These are phyloP conservation scores for Talaromyces sp. DNA, from an alignment of 2,329 filamentous ascomycete genomes.

Conservation along the genomic window DNA sequence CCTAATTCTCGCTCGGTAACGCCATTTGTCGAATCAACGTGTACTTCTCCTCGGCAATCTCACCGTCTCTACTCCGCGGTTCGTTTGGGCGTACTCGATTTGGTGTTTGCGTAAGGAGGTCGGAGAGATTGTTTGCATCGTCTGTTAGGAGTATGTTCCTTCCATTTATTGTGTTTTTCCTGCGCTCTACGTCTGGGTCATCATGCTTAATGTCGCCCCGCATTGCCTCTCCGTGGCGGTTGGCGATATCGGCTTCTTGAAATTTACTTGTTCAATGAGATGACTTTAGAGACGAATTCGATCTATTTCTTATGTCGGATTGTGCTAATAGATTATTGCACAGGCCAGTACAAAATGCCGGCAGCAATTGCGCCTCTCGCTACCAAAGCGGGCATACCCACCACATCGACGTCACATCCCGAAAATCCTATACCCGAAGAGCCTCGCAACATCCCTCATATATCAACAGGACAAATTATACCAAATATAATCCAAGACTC, in stretches of 20 bases:
- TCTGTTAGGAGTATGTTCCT: background rate
- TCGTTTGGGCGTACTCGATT: background rate
- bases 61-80: background rate
- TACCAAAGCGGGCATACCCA: conserved; percentile 25
- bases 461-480: conserved; percentile 32
- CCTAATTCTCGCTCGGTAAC: background rate
- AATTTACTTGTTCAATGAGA: background rate
- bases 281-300: background rate
- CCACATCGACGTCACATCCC: conserved; percentile 45
- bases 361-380: conserved; percentile 6
- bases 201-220: background rate
- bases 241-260: background rate
- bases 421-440: conserved; percentile 49
- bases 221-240: background rate
- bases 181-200: background rate
- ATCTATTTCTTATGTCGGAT: background rate
- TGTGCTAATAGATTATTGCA: background rate
- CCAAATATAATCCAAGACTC: conserved; percentile 29
- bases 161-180: background rate
- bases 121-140: background rate
- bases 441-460: conserved; percentile 37
- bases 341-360: conserved; percentile 1
- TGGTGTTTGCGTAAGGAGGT: background rate
- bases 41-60: background rate
- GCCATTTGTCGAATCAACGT: background rate